These are phyloP conservation scores for Cornus controversa DNA, from an alignment of 148 eudicot species.

Conservation along the genomic window DNA sequence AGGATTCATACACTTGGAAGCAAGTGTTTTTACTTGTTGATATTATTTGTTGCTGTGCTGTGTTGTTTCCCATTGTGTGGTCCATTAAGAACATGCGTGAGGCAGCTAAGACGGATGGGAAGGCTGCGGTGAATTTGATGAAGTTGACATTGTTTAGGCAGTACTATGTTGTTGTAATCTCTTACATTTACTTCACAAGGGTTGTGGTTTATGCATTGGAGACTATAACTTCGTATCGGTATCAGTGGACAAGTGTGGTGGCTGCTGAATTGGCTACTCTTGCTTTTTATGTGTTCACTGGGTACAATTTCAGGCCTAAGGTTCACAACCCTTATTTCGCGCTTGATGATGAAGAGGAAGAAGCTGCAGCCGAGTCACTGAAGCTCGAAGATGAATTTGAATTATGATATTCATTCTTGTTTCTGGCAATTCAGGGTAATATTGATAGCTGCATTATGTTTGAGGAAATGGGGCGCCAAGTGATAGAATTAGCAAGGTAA, in stretches of 20 bases:
- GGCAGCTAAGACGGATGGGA: conserved; percentile 42
- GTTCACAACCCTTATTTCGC: conserved; percentile 34
- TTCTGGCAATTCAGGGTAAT: no score
- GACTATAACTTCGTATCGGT: conserved; percentile 35
- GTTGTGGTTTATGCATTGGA: conserved; percentile 30
- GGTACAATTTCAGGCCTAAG: conserved; percentile 39
- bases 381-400: conserved; percentile 27
- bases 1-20: conserved; percentile 35
- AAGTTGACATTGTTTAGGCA: conserved; percentile 43
- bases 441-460: neutral
- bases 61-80: conserved; percentile 44
- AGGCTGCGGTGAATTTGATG: conserved; percentile 41
- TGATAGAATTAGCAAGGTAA: neutral
- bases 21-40: conserved; percentile 42
- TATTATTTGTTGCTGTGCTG: conserved; percentile 41
- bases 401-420: neutral
- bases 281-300: conserved; percentile 37
- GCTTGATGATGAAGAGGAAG: conserved; percentile 18
- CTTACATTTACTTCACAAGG: conserved; percentile 39
- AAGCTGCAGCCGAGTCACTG: conserved; percentile 15
- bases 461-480: neutral
- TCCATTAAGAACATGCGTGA: conserved; percentile 37
- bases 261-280: conserved; percentile 39
- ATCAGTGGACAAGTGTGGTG: conserved; percentile 44
- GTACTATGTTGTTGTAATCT: conserved; percentile 35